A percentile compares a stretch with the other conserved stretches of the same genome.
phyloP scores from a whole-genome alignment of 176 grass and related monocot genomes.

The Oryza rufipogon region DNA sequence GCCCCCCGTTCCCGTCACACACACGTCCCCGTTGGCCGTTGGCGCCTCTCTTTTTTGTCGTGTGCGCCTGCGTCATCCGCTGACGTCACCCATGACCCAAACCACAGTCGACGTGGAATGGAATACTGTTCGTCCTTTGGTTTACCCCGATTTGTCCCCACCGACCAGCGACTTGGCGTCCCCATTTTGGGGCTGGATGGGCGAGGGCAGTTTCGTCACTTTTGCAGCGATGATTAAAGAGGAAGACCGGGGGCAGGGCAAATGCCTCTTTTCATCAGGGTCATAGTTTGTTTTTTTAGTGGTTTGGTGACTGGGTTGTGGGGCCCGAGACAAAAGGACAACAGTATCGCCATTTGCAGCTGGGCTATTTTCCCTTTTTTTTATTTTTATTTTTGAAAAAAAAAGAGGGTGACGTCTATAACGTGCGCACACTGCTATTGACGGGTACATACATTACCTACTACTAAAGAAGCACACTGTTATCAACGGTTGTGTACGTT shows the following conservation, averaged over 20 bases:
- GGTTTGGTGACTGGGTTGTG: not conserved
- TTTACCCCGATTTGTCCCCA: not conserved
- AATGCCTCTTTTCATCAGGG: not conserved
- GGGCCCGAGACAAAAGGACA: not conserved
- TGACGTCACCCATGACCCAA: not conserved
- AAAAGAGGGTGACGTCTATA: no score
- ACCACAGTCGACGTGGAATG: no score
- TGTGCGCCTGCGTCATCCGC: not conserved
- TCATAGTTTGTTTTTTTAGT: not conserved
- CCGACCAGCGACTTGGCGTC: not conserved
- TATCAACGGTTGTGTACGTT: no score
- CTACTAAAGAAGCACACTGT: no score
- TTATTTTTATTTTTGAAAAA: not conserved
- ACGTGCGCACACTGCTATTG: no score
- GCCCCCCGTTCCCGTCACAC: not conserved
- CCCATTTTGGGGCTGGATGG: no score
- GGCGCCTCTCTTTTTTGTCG: not conserved
- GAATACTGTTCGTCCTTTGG: no score
- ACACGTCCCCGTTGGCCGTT: not conserved
- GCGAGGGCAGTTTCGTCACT: not conserved
- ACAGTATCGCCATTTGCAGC: not conserved
- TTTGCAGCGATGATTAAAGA: not conserved
- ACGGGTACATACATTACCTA: no score
- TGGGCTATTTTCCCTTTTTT: not conserved
- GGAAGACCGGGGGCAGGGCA: not conserved